Conservation (phyloP, 768 basidiomycete genomes). For the Lactarius sanguifluus region DNA sequence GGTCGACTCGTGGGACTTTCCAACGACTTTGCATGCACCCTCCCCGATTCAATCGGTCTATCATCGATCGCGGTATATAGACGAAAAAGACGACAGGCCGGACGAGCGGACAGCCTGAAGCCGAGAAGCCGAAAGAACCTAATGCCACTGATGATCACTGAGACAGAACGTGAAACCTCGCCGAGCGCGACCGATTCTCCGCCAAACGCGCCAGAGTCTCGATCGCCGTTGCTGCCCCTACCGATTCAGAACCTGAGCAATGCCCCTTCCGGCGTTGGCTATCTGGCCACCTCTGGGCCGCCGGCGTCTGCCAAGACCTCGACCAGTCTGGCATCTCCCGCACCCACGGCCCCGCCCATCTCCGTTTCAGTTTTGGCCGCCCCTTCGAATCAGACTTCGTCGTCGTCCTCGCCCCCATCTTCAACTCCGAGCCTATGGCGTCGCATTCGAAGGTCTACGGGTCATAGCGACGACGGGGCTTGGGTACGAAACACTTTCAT, state of each 20-base stretch:
- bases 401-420: not conserved
- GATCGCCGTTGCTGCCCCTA: not conserved
- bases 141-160: not conserved
- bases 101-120: not conserved
- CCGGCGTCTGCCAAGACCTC: too few relatives aligned
- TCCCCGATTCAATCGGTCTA: constrained; percentile 22
- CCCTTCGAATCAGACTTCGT: not conserved
- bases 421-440: constrained; percentile 17
- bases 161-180: not conserved
- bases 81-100: not conserved
- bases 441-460: constrained; percentile 19
- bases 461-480: constrained; percentile 2
- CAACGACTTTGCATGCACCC: constrained; percentile 36
- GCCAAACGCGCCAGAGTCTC: constrained; percentile 1
- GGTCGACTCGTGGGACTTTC: constrained; percentile 82
- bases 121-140: not conserved
- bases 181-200: not conserved
- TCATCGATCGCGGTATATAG: not conserved
- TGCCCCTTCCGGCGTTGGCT: not conserved
- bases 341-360: not conserved
- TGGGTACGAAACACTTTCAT: constrained; percentile 19
- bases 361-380: not conserved
- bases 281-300: not conserved
- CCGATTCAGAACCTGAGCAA: not conserved
- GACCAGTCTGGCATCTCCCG: not conserved